A percentile compares a stretch with the other conserved stretches of the same genome.
Evolutionary conservation across 805 yeast species (phyloP).

Genomic region (Scheffersomyces amazonensis): DNA sequence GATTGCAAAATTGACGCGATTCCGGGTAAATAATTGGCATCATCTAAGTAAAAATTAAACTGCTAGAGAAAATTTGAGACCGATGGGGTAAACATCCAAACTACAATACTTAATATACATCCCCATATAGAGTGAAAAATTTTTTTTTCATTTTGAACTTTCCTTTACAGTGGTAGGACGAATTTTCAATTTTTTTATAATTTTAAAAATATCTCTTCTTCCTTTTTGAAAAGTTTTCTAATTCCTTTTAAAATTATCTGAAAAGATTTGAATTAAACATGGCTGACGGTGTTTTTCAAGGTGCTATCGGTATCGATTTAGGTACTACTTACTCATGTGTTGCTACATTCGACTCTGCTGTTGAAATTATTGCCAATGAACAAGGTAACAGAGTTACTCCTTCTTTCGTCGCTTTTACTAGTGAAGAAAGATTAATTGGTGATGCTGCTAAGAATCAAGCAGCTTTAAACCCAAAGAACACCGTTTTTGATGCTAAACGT

Average conservation of each 20-base stretch:
- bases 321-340: constrained; percentile 53
- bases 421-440: constrained; percentile 50
- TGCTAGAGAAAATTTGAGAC: too few relatives aligned
- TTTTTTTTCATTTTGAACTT: constrained; percentile 4
- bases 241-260: constrained; percentile 3
- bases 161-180: too few relatives aligned
- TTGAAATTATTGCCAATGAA: constrained; percentile 49
- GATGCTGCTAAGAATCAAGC: constrained; percentile 52
- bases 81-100: neutral
- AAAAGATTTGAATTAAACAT: constrained; percentile 36
- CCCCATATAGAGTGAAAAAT: constrained; percentile 8
- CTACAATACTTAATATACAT: neutral
- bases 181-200: too few relatives aligned
- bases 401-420: constrained; percentile 48
- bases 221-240: constrained; percentile 2
- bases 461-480: constrained; percentile 49
- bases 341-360: constrained; percentile 49
- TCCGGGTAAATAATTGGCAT: constrained; percentile 1
- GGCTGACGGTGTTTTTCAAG: constrained; percentile 99
- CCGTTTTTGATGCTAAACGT: constrained; percentile 50
- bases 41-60: neutral
- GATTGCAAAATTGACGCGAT: constrained; percentile 1
- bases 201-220: constrained; percentile 6
- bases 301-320: constrained; percentile 61
- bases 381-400: constrained; percentile 54